Percentiles rank a stretch among this genome's conserved stretches.
phyloP scores from a whole-genome alignment of 1,284 basidiomycete species.

The Fistulinella cinereoalba region DNA sequence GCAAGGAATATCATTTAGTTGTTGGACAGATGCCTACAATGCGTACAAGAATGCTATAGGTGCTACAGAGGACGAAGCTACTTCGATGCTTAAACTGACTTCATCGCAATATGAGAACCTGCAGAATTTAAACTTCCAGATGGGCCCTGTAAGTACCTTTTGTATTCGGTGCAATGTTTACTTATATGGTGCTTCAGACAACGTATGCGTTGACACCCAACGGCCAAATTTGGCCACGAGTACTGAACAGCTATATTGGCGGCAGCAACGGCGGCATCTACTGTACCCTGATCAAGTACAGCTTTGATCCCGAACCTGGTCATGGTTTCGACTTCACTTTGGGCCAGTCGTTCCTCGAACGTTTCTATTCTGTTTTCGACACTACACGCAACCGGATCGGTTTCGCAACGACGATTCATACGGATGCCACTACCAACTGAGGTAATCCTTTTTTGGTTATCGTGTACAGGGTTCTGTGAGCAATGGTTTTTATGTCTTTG shows the following conservation, averaged over 20 bases:
- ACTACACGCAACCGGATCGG: slow-evolving; percentile 43
- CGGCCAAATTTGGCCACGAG: slow-evolving; percentile 54
- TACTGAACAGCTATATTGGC: slow-evolving; percentile 42
- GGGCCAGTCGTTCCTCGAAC: slow-evolving; percentile 36
- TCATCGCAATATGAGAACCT: slow-evolving; percentile 38
- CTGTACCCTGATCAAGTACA: slow-evolving; percentile 42
- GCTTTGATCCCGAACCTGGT: slow-evolving; percentile 25
- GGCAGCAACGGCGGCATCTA: slow-evolving; percentile 41
- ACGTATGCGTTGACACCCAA: slow-evolving; percentile 28
- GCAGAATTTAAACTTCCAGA: slow-evolving; percentile 42
- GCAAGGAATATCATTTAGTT: neutral
- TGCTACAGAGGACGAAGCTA: slow-evolving; percentile 41
- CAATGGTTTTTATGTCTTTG: too few relatives aligned
- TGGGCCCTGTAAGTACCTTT: slow-evolving; percentile 34
- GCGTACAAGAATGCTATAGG: slow-evolving; percentile 53
- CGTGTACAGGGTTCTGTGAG: too few relatives aligned
- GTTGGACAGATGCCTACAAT: slow-evolving; percentile 46
- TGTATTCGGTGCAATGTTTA: slow-evolving; percentile 32
- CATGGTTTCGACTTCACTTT: slow-evolving; percentile 16
- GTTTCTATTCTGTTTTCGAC: slow-evolving; percentile 51
- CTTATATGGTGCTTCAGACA: too few relatives aligned
- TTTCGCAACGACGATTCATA: slow-evolving; percentile 43
- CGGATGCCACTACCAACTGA: slow-evolving; percentile 41
- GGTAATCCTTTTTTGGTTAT: too few relatives aligned
- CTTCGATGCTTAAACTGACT: slow-evolving; percentile 43